Conservation (phyloP, 805 yeast species). For the Lachancea fermentati region DNA sequence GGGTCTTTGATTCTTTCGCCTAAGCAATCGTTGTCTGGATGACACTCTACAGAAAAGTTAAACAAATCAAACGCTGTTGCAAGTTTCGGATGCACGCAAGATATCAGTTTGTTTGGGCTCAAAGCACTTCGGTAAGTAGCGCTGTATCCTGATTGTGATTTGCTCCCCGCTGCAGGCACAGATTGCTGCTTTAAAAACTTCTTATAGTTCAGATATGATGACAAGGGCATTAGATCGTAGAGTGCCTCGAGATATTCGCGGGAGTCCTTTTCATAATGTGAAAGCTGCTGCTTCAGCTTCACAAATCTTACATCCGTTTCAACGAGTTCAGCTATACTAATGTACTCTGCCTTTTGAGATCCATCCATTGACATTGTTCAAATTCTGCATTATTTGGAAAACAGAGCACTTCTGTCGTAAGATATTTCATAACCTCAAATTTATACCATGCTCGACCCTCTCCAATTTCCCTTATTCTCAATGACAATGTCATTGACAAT, state of each 20-base stretch:
- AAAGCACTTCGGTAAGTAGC: slow-evolving; percentile 44
- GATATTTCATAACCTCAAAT: background rate
- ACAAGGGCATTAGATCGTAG: slow-evolving; percentile 21
- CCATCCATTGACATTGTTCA: background rate
- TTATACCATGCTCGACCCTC: background rate
- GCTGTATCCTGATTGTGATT: slow-evolving; percentile 41
- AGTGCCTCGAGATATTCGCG: slow-evolving; percentile 25
- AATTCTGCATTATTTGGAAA: background rate
- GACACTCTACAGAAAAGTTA: slow-evolving; percentile 35
- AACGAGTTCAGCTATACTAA: slow-evolving; percentile 24
- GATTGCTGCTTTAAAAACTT: slow-evolving; percentile 31
- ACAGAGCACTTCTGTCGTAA: background rate
- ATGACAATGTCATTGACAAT: background rate
- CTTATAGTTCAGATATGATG: slow-evolving; percentile 22
- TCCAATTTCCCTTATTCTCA: background rate
- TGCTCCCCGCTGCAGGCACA: slow-evolving; percentile 33
- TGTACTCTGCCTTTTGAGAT: background rate
- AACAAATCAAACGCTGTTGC: slow-evolving; percentile 43
- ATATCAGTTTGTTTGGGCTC: slow-evolving; percentile 32
- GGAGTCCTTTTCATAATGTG: slow-evolving; percentile 19
- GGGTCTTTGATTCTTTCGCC: slow-evolving; percentile 38
- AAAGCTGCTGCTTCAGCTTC: slow-evolving; percentile 15
- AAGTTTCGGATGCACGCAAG: slow-evolving; percentile 39
- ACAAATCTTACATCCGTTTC: slow-evolving; percentile 19
- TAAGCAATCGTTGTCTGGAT: slow-evolving; percentile 38